Base-by-base conservation (phyloP, 2,329 filamentous ascomycete species). In the Colletotrichum sidae region DNA sequence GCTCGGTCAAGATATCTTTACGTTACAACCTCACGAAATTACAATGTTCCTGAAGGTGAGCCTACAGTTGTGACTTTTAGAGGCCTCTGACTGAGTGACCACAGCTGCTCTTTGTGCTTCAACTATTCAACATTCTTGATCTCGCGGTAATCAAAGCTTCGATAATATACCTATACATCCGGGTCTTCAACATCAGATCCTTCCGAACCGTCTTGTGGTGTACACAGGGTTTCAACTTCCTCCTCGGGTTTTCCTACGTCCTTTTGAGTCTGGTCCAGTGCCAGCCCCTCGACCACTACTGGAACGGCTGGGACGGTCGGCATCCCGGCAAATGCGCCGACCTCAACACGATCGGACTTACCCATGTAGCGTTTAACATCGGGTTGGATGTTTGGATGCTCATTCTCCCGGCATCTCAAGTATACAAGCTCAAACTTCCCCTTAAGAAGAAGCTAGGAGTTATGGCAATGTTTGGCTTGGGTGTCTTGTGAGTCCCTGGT, bases 1-100 rank as follows among this genome's bases (percentile, higher is more conserved):
- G 0, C 76, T 79, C 42, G 78, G 78, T 3, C 70, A 74, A 17
- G 78, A 80, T 41, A 73, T 79, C 5, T 80, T 78, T 78, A 74
- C 72, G 6, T 57, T 79, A 1, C 58, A 71, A 3, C 45, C 61
- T 5, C 65, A 71, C 1, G 56, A 53, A 0, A 69, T 79, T 12
- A 73, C 73, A 0, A 39, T 53, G 4, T 73, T 73, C 5, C 69
- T 79, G 46, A 75, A 72, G 67, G 72, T 78, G 67, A 2, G 38
- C 3, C 11, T 2, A 17, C 12, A 34, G 1, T 15, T 2, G 2
- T 6, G 37, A 55, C 1, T 4, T 34, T 15, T 3, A 10, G 33
- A 3, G 15, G 15, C 13, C n/a, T 33, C 7, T 8, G 2, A 13
- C 35, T 25, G 25, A 55, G 33, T 6, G 25, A 37, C 3, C 10